Conservation (phyloP, 2,329 filamentous ascomycete species). For the Blastomyces emzantsi region DNA sequence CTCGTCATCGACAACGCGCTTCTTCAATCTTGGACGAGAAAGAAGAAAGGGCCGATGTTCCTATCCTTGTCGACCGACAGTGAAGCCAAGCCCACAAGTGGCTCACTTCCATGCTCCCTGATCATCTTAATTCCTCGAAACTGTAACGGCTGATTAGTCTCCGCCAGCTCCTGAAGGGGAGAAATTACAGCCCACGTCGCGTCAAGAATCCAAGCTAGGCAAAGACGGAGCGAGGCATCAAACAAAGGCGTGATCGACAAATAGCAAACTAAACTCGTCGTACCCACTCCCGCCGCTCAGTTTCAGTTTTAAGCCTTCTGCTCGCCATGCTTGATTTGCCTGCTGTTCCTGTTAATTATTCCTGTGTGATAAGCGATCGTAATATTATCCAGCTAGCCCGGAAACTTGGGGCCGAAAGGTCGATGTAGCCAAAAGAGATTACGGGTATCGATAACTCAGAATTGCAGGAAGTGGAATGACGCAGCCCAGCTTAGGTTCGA, state of each 20-base stretch:
- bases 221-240: conserved; percentile 3
- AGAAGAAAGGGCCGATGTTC: background rate
- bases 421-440: background rate
- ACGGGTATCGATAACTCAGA: background rate
- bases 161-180: conserved; percentile 6
- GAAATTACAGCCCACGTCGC: conserved; percentile 7
- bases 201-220: conserved; percentile 6
- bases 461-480: background rate
- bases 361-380: conserved; percentile 3
- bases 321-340: conserved; percentile 1
- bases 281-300: background rate
- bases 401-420: background rate
- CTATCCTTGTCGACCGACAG: background rate
- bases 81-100: background rate
- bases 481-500: background rate
- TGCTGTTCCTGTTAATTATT: background rate
- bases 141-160: conserved; percentile 7
- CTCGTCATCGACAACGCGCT: conserved; percentile 4
- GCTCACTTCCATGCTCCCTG: conserved; percentile 7
- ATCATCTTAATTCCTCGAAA: conserved; percentile 9
- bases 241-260: conserved; percentile 8
- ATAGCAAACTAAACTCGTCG: background rate
- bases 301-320: conserved; percentile 3
- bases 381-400: background rate
- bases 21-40: background rate